Base-by-base conservation (phyloP, 768 basidiomycete genomes). In the Amanita phalloides region DNA sequence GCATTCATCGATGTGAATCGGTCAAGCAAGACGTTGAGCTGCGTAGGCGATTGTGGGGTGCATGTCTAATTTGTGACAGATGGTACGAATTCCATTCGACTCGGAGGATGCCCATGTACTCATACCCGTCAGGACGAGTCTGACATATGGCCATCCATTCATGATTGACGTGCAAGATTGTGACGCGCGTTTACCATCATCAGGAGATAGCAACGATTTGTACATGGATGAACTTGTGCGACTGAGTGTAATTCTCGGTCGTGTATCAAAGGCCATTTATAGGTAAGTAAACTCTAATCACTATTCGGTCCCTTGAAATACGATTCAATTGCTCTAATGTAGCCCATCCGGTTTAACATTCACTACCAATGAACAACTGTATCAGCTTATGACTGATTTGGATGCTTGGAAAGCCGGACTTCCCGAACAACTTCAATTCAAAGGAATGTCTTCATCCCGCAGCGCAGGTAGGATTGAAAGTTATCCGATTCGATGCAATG, bases 101-200 rank as follows among this genome's bases (percentile, higher is more conserved):
- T 38, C 20, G 42, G 6, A 55, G 44, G 48, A 45, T 50, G 32
- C 49, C 42, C 30, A 44, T 51, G 48, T 14, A 9, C 32, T 9
- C 14, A 37, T 13, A 21, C n/a, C 30, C 20, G 7, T 20, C 61
- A 90, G 89, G 90, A 78, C 84, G 50, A 90, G 88, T 62, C 71
- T 93, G 35, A 84, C 90, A 21, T 90, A 92, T 59, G 95, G 95
- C 0, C 89, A 92, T 57, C 95, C 95, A 2, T 87, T 84, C 64
- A 90, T 95, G 86, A 95, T 99, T 55, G 94, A 97, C 64, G 81
- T 98, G 2, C 82, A 87, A 57, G 96, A 99, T 65, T 99, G 96
- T 66, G 95, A 99, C 66, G 87, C 90, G 3, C 84, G 93, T 49
- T 72, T 96, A 32, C 94, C 94, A 1, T 90, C 90, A 7, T 90